Evolutionary conservation across 192 early-diverging fungal genomes (phyloP).

Genomic region (Thamnidium elegans): DNA sequence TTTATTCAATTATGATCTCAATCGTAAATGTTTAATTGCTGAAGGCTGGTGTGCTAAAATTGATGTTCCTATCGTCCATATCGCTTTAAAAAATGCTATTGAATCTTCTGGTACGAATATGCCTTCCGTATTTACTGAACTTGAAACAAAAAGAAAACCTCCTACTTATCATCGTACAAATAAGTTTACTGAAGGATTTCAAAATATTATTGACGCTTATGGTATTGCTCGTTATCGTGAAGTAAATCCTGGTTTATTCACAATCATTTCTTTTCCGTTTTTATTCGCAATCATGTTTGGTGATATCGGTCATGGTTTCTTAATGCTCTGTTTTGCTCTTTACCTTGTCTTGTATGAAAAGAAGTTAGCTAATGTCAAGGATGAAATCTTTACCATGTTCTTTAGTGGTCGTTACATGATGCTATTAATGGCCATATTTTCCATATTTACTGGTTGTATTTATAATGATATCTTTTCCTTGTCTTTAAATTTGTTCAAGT

Average conservation of each 20-base stretch:
- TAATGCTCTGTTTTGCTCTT: conserved; percentile 74
- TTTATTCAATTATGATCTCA: conserved; percentile 89
- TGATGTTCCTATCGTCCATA: conserved; percentile 76
- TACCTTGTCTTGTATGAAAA: conserved; percentile 83
- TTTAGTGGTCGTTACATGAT: conserved; percentile 97
- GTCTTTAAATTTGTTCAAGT: conserved; percentile 67
- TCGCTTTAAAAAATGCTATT: conserved; percentile 81
- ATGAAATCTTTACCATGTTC: conserved; percentile 84
- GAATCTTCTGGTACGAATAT: conserved; percentile 72
- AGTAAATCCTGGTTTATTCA: conserved; percentile 98
- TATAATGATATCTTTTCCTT: conserved; percentile 99
- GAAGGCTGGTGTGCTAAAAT: conserved; percentile 97
- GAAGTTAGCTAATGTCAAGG: conserved; percentile 66
- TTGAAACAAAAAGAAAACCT: conserved; percentile 81
- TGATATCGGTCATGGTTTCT: conserved; percentile 92
- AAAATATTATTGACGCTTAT: conserved; percentile 96
- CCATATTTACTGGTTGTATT: conserved; percentile 93
- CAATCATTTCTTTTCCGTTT: conserved; percentile 96
- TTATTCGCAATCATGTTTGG: conserved; percentile 99
- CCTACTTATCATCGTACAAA: conserved; percentile 95
- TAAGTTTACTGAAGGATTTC: conserved; percentile 94
- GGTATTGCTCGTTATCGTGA: conserved; percentile 94
- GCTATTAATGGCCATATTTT: conserved; percentile 96
- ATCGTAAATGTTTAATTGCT: conserved; percentile 92
- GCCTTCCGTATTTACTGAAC: conserved; percentile 82